A percentile compares a stretch with the other conserved stretches of the same genome.
Evolutionary conservation across 371 early-diverging fungal species (phyloP).

Genomic region (Parasitella parasitica): DNA sequence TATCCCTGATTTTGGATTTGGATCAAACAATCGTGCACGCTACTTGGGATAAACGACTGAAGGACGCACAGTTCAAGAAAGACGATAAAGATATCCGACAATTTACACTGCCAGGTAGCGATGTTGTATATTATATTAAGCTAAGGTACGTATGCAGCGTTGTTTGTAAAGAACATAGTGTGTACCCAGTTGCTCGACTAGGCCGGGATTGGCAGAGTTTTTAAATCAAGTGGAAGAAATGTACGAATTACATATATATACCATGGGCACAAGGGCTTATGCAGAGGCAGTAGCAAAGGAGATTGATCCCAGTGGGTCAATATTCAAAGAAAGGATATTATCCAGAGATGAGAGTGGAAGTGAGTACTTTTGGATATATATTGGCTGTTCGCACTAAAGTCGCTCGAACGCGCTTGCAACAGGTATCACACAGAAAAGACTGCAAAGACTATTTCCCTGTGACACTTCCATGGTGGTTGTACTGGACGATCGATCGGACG

Average conservation of each 20-base stretch:
- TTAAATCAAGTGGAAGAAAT: constrained; percentile 64
- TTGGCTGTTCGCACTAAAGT: too few species aligned
- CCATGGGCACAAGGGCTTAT: constrained; percentile 97
- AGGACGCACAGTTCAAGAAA: constrained; percentile 75
- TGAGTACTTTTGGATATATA: too few species aligned
- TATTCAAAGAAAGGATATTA: constrained; percentile 92
- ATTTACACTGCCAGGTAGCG: constrained; percentile 74
- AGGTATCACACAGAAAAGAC: constrained; percentile 82
- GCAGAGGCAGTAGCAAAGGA: constrained; percentile 87
- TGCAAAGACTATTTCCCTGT: constrained; percentile 93
- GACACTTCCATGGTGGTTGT: constrained; percentile 97
- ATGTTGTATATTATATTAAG: constrained; percentile 80
- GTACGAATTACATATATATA: constrained; percentile 98
- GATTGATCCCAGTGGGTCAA: constrained; percentile 82
- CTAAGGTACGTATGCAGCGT: constrained; percentile 50
- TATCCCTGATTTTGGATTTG: constrained; percentile 96
- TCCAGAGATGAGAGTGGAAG: constrained; percentile 95
- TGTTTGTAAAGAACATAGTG: too few species aligned
- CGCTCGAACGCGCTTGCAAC: constrained; percentile 3
- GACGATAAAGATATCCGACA: constrained; percentile 67
- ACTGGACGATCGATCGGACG: constrained; percentile 97
- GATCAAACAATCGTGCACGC: constrained; percentile 99
- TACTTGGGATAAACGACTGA: constrained; percentile 79
- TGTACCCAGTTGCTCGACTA: too few species aligned
- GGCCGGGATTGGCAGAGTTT: constrained; percentile 83